Base-by-base conservation (phyloP, 805 yeast genomes). In the Candida hispaniensis region DNA sequence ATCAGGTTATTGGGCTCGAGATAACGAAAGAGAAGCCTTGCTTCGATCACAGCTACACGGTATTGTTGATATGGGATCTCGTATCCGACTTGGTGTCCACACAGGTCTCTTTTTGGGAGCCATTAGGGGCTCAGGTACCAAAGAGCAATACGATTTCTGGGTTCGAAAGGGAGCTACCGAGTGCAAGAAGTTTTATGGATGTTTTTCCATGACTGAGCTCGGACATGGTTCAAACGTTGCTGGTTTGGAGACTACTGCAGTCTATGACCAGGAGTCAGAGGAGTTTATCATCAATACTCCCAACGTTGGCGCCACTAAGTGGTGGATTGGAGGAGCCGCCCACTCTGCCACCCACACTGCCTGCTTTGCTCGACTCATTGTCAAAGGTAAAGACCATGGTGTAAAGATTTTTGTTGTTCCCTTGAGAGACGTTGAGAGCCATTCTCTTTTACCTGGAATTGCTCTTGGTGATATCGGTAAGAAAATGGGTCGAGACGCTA, bases 301-400 rank as follows among this genome's bases (percentile, higher is more conserved):
- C 1, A 79, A 85, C 52, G 57, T 79, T 35, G 86, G 93, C 18
- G 95, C 96, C 28, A 85, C 95, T 14, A 86, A 86, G 56, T 86
- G 96, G 95, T 86, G 96, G 96, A 86, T 86, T 50, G 96, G 96
- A 30, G 96, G 96, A 48, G 95, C 95, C 23, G 95, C 95, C 8
- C 93, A 82, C 58, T 76, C 93, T 14, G 82, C 95, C 4, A 82
- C 86, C 18, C 95, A 86, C 60, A 65, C 82, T 13, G 73, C 76
- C 13, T 79, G 74, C 18, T 86, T 75, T 56, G 95, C 95, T 4
- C 67, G 96, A 41, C 65, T 86, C 43, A 70, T 80, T 34, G 83
- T 82, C 18, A 64, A 77, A 28, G 88, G 80, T 19, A 72, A 79
- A 56, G 96, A 86, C 58, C 75, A 83, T 55, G 96, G 96, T 30